Conservation (phyloP, 2,329 filamentous ascomycete species). For the Zasmidium angulare region DNA sequence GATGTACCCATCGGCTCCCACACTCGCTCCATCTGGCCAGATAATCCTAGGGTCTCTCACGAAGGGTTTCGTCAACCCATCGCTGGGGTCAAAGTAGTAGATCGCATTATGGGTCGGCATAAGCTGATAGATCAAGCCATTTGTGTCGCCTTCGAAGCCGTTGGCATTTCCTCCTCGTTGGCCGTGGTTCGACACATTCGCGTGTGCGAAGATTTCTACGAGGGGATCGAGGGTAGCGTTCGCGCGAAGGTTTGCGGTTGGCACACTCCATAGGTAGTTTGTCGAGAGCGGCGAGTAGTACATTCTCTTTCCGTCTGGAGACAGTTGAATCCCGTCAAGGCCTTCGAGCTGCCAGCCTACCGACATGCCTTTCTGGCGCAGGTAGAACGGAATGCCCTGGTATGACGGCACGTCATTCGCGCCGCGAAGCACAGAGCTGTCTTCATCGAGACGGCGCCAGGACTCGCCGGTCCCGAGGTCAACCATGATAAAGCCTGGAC, state of each 20-base stretch:
- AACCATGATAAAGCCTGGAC: slow-evolving; percentile 49
- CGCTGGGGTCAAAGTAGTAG: slow-evolving; percentile 45
- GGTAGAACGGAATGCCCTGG: slow-evolving; percentile 34
- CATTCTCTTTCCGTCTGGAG: slow-evolving; percentile 39
- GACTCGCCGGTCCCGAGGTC: slow-evolving; percentile 44
- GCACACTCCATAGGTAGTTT: slow-evolving; percentile 37
- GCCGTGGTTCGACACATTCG: slow-evolving; percentile 49
- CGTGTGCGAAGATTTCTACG: slow-evolving; percentile 43
- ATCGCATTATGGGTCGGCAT: slow-evolving; percentile 50
- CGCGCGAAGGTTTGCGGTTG: slow-evolving; percentile 34
- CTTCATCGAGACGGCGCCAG: slow-evolving; percentile 42
- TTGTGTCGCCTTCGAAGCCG: slow-evolving; percentile 46
- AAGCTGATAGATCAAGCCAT: slow-evolving; percentile 48
- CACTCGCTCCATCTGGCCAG: slow-evolving; percentile 45
- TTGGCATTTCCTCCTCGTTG: slow-evolving; percentile 48
- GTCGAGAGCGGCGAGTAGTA: slow-evolving; percentile 46
- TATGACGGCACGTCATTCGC: slow-evolving; percentile 33
- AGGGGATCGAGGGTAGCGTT: slow-evolving; percentile 32
- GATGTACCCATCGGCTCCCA: slow-evolving; percentile 47
- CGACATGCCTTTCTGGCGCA: slow-evolving; percentile 26
- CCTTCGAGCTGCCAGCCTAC: slow-evolving; percentile 32
- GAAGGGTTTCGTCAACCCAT: slow-evolving; percentile 39
- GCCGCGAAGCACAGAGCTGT: slow-evolving; percentile 33
- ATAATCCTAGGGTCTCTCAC: slow-evolving; percentile 46
- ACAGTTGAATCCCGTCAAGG: slow-evolving; percentile 41